These are phyloP conservation scores for Plasmodium billcollinsi DNA, from an alignment of 169 alveolate genomes.

Conservation along the genomic window DNA sequence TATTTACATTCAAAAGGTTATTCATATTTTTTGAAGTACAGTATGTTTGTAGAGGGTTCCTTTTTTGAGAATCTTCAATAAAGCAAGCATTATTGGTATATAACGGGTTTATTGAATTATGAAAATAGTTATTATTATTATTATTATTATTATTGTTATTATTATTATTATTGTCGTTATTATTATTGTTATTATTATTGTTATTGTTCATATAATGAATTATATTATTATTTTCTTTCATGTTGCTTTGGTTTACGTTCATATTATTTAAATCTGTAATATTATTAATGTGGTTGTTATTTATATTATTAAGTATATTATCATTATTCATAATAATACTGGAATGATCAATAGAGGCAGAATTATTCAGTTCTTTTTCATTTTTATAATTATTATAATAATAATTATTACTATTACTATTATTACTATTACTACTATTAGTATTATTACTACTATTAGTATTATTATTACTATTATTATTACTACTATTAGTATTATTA, in stretches of 20 bases:
- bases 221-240: not conserved
- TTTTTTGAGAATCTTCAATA: no score
- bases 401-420: not conserved
- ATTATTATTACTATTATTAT: not conserved
- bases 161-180: no score
- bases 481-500: not conserved
- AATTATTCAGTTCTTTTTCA: not conserved
- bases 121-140: no score
- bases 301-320: not conserved
- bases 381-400: not conserved
- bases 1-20: slow-evolving; percentile 1
- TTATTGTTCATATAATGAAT: not conserved
- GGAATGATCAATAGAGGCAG: no score
- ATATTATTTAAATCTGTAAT: not conserved
- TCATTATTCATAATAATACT: no score
- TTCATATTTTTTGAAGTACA: not conserved
- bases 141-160: no score
- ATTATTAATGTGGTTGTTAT: not conserved
- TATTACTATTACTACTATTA: not conserved
- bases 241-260: not conserved
- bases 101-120: no score
- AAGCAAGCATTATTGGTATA: no score
- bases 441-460: not conserved
- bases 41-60: no score
- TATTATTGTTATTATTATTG: no score